Percentiles rank a stretch among this genome's conserved stretches.
Evolutionary conservation across 768 basidiomycete species (phyloP).

Genomic region (Russula lepida): DNA sequence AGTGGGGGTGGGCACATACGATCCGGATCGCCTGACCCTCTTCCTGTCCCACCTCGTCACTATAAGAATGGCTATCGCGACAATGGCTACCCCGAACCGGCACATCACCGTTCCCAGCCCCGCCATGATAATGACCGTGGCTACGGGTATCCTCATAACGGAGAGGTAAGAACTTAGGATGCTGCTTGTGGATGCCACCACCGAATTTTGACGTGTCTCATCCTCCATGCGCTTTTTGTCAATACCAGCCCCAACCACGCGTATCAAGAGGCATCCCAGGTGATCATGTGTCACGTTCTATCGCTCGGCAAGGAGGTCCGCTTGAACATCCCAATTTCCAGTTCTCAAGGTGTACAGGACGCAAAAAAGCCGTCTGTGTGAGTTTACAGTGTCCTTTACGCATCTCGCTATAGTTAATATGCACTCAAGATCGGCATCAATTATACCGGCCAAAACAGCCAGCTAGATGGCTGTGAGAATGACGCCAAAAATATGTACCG

Average conservation of each 20-base stretch:
- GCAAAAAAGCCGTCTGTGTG: slow-evolving; percentile 36
- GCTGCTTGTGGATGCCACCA: not conserved
- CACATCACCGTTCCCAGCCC: slow-evolving; percentile 14
- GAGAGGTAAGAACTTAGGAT: slow-evolving; percentile 6
- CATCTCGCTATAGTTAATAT: not conserved
- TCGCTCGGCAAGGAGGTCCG: not conserved
- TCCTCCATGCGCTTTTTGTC: not conserved
- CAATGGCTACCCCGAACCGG: not conserved
- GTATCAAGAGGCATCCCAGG: not conserved
- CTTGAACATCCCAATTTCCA: slow-evolving; percentile 25
- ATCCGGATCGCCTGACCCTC: slow-evolving; percentile 11
- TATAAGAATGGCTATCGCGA: slow-evolving; percentile 4
- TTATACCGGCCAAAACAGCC: slow-evolving; percentile 33
- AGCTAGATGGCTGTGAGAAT: slow-evolving; percentile 41
- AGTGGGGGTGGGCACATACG: slow-evolving; percentile 2
- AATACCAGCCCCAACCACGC: not conserved
- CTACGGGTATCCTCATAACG: not conserved
- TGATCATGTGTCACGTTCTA: not conserved
- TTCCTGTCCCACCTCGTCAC: slow-evolving; percentile 12
- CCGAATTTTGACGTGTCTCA: not conserved
- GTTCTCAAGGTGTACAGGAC: slow-evolving; percentile 39
- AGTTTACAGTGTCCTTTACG: not conserved
- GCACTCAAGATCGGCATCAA: slow-evolving; percentile 36
- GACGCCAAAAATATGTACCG: slow-evolving; percentile 39
- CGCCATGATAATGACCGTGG: slow-evolving; percentile 1